Percentiles rank a stretch among this genome's conserved stretches.
phyloP scores from a whole-genome alignment of 192 early-diverging fungal species.

The Spinellus fusiger region DNA sequence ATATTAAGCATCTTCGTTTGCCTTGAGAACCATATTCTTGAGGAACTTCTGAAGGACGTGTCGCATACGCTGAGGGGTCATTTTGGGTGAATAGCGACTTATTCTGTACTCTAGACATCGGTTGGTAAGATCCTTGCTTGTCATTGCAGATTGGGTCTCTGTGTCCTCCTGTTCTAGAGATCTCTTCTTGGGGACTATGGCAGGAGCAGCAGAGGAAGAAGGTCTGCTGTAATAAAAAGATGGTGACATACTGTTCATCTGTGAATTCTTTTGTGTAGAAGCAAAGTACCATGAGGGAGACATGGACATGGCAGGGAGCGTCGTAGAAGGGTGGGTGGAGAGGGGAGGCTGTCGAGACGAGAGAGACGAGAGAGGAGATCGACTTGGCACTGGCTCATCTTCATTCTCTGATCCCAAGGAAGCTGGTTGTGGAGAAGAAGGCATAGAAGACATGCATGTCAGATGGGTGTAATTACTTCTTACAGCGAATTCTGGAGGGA shows the following conservation, averaged over 20 bases:
- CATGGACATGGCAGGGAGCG: slow-evolving; percentile 28
- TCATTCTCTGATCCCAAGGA: not conserved
- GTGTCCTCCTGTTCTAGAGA: slow-evolving; percentile 10
- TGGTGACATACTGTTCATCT: slow-evolving; percentile 29
- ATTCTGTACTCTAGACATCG: slow-evolving; percentile 29
- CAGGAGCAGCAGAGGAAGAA: slow-evolving; percentile 15
- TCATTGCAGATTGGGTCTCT: no score
- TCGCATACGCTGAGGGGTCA: slow-evolving; percentile 26
- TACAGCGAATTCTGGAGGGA: slow-evolving; percentile 27
- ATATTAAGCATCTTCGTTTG: slow-evolving; percentile 15
- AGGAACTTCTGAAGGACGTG: slow-evolving; percentile 27
- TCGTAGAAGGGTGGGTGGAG: slow-evolving; percentile 13
- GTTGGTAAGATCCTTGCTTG: slow-evolving; percentile 20
- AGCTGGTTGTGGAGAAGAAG: slow-evolving; percentile 3
- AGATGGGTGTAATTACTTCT: slow-evolving; percentile 8
- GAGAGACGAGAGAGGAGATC: not conserved
- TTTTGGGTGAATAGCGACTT: slow-evolving; percentile 24
- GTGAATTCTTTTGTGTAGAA: slow-evolving; percentile 27
- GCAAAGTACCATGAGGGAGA: slow-evolving; percentile 32
- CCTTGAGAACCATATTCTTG: slow-evolving; percentile 28
- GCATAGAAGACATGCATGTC: slow-evolving; percentile 2
- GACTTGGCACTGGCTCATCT: not conserved
- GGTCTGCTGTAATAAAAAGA: slow-evolving; percentile 33
- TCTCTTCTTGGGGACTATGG: slow-evolving; percentile 5
- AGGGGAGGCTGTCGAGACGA: not conserved